A percentile compares a stretch with the other conserved stretches of the same genome.
These are phyloP conservation scores for Moniliella sp. DNA, from an alignment of 1,284 basidiomycete genomes.

Conservation along the genomic window DNA sequence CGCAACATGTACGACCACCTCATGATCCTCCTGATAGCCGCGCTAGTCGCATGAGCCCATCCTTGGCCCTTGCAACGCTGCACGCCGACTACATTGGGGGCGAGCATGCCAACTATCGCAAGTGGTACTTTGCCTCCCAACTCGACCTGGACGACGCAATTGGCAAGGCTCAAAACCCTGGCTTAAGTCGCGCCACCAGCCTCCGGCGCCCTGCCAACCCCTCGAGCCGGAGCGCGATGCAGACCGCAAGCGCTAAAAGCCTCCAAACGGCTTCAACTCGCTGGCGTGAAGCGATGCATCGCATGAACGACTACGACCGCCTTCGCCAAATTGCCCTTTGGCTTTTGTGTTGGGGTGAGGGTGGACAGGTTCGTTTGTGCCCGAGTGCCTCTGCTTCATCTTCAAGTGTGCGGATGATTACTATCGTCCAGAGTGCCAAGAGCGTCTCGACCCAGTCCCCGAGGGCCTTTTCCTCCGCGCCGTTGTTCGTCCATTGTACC, in stretches of 20 bases:
- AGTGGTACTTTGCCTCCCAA: constrained; percentile 97
- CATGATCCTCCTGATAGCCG: constrained; percentile 77
- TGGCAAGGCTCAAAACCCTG: constrained; percentile 73
- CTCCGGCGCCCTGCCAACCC: no score
- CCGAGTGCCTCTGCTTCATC: constrained; percentile 92
- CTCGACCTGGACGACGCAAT: constrained; percentile 95
- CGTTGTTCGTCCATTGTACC: constrained; percentile 80
- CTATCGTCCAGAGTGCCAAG: constrained; percentile 93
- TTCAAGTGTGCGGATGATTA: constrained; percentile 99
- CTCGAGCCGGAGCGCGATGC: no score
- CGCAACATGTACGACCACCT: constrained; percentile 71
- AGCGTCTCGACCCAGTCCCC: constrained; percentile 69
- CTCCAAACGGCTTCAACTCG: constrained; percentile 58
- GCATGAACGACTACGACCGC: constrained; percentile 94
- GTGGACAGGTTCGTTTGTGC: constrained; percentile 91
- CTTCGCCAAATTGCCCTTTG: constrained; percentile 87
- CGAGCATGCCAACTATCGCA: constrained; percentile 35
- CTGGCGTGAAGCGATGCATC: constrained; percentile 94
- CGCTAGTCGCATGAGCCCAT: constrained; percentile 63
- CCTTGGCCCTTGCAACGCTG: constrained; percentile 68
- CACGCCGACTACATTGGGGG: constrained; percentile 98
- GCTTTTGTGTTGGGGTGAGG: constrained; percentile 92
- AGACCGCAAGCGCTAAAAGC: constrained; percentile 54
- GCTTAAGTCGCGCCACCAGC: constrained; percentile 58
- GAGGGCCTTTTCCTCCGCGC: constrained; percentile 79